These are phyloP conservation scores for Meira miltonrushii DNA, from an alignment of 1,284 basidiomycete genomes.

Conservation along the genomic window DNA sequence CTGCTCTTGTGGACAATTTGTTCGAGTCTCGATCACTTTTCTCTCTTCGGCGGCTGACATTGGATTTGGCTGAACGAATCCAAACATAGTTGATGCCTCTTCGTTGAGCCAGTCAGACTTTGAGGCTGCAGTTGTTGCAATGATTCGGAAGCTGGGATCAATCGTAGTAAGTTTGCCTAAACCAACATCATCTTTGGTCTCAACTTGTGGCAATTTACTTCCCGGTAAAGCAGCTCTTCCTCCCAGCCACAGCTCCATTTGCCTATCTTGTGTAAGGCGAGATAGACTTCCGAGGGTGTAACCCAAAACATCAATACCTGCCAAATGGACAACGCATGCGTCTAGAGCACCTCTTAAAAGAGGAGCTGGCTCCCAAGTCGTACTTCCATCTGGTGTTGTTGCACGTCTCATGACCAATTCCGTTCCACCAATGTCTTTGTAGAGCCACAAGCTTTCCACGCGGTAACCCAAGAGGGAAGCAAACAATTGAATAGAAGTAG, in stretches of 20 bases:
- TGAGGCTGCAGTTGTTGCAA: constrained; percentile 47
- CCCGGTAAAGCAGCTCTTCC: constrained; percentile 23
- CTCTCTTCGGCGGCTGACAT: constrained; percentile 52
- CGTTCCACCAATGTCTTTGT: constrained; percentile 52
- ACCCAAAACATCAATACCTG: constrained; percentile 53
- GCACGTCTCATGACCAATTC: constrained; percentile 51
- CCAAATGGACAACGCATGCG: constrained; percentile 53
- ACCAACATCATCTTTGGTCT: neutral
- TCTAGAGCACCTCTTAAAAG: constrained; percentile 46
- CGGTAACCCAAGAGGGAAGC: constrained; percentile 51
- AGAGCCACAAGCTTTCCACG: constrained; percentile 51
- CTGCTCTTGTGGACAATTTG: constrained; percentile 11
- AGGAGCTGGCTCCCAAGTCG: constrained; percentile 48
- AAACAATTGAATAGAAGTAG: constrained; percentile 50
- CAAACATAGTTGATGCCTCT: constrained; percentile 48
- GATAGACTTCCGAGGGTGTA: constrained; percentile 47
- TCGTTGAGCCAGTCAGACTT: constrained; percentile 52
- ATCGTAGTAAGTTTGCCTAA: constrained; percentile 18
- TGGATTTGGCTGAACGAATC: constrained; percentile 45
- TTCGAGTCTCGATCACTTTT: constrained; percentile 23
- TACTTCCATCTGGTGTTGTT: constrained; percentile 44
- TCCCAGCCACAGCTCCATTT: constrained; percentile 49
- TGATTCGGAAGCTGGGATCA: constrained; percentile 45
- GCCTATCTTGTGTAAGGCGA: constrained; percentile 46
- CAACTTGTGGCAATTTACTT: neutral